Base-by-base conservation (phyloP, 805 yeast species). In the Candida berthetii region DNA sequence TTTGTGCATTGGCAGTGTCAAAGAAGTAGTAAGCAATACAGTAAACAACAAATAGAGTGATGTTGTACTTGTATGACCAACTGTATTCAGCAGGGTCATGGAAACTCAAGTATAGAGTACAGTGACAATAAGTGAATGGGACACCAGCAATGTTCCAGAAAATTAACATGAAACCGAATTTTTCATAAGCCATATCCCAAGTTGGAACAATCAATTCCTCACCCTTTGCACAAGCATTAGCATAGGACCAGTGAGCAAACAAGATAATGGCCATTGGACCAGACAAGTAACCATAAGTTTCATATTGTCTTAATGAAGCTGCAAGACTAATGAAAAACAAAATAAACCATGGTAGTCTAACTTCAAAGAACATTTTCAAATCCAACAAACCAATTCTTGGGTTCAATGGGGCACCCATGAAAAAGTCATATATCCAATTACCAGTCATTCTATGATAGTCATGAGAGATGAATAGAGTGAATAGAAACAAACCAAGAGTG, bases 91-190 rank as follows among this genome's bases (percentile, higher is more conserved):
- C 52, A 36, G 98, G 98, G 43, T 86, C 74, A 64, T 87, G 96
- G 68, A 80, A 80, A 51, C 80, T 81, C 55, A 93, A 67, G 70
- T 68, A 93, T 55, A 93, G 71, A 10, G 96, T 86, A 63, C 95
- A 83, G 60, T 89, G 96, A 65, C 97, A 88, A 70, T 93, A 93
- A 35, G 98, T 91, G 79, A 82, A 93, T 38, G 99, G 99, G 34
- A 93, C 99, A 55, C 99, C 99, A 27, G 97, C 96, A 62, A 93
- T 88, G 69, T 93, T 93, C 99, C 99, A 93, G 74, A 93, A 93
- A 54, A 90, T 80, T 50, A 93, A 77, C 98, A 93, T 90, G 72
- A 93, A 93, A n/a, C 99, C 99, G 56, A 93, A 93, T 68, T 93
- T 93, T 65, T 93, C 99, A 65, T 93, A 93, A 27, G 96, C 96